Evolutionary conservation across 1,284 basidiomycete species (phyloP).

Genomic region (Grifola frondosa): DNA sequence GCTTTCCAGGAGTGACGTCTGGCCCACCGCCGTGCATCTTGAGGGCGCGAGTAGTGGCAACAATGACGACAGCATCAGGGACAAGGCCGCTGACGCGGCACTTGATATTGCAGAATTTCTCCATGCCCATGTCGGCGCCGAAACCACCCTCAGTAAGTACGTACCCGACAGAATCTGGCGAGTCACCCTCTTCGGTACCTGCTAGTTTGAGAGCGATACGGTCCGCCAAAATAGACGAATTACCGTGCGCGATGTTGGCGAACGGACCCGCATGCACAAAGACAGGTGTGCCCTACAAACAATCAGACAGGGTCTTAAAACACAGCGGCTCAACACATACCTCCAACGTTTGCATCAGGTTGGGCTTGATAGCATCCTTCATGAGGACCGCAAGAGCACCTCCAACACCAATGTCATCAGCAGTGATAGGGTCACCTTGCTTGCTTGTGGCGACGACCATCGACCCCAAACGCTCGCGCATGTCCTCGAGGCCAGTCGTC

Average conservation of each 20-base stretch:
- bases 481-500: constrained; percentile 85
- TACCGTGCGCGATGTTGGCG: constrained; percentile 99
- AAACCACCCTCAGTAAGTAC: constrained; percentile 99
- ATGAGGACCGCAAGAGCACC: constrained; percentile 96
- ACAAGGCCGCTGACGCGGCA: constrained; percentile 91
- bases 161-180: constrained; percentile 81
- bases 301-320: background rate
- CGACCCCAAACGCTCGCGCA: constrained; percentile 87
- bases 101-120: constrained; percentile 99
- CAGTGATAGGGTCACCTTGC: constrained; percentile 89
- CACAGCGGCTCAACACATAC: constrained; percentile 33
- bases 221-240: constrained; percentile 98
- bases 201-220: constrained; percentile 96
- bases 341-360: constrained; percentile 98
- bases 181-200: constrained; percentile 92
- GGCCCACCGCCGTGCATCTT: constrained; percentile 99
- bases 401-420: constrained; percentile 95
- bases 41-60: constrained; percentile 95
- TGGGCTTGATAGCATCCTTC: constrained; percentile 99
- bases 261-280: constrained; percentile 99
- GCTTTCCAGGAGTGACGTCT: constrained; percentile 95
- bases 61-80: constrained; percentile 94
- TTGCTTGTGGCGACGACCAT: constrained; percentile 99
- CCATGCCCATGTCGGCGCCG: constrained; percentile 99
- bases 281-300: constrained; percentile 84